A percentile compares a stretch with the other conserved stretches of the same genome.
Conservation (phyloP, 495 filamentous ascomycete genomes). For the Neurospora sp. region DNA sequence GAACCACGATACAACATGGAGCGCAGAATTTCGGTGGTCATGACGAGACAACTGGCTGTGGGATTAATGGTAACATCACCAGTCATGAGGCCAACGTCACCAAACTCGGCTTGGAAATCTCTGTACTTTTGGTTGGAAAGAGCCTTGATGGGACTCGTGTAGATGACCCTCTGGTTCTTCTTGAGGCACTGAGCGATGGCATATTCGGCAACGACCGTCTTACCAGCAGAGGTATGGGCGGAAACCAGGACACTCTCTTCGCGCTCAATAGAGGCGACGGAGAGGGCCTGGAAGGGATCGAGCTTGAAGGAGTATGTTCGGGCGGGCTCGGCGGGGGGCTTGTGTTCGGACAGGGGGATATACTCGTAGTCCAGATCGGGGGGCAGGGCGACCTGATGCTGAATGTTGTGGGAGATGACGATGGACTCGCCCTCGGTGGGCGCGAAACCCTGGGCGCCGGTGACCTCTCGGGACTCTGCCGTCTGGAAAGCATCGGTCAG, state of each 20-base stretch:
- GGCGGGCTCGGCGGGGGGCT: constrained; percentile 72
- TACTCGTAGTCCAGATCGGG: constrained; percentile 78
- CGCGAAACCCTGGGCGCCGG: constrained; percentile 71
- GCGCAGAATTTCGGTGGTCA: constrained; percentile 98
- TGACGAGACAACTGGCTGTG: constrained; percentile 92
- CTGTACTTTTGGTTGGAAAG: constrained; percentile 97
- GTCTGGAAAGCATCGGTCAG: constrained; percentile 93
- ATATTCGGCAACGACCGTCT: constrained; percentile 96
- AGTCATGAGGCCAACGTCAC: constrained; percentile 96
- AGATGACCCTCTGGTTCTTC: constrained; percentile 95
- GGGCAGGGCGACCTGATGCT: constrained; percentile 92
- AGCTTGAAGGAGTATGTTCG: constrained; percentile 77
- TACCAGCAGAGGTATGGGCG: constrained; percentile 94
- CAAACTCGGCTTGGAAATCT: constrained; percentile 91
- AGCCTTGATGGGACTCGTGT: constrained; percentile 98
- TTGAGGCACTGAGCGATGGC: constrained; percentile 96
- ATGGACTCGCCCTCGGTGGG: constrained; percentile 47
- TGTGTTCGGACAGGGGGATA: constrained; percentile 83
- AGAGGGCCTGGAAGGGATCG: constrained; percentile 92
- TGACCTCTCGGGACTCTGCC: constrained; percentile 84
- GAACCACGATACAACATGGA: constrained; percentile 98
- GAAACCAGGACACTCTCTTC: constrained; percentile 95
- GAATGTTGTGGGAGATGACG: constrained; percentile 88
- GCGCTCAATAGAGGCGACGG: constrained; percentile 86
- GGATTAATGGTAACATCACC: constrained; percentile 99